These are phyloP conservation scores for Globisporangium barbulae DNA, from an alignment of 352 stramenopile genomes.

Conservation along the genomic window DNA sequence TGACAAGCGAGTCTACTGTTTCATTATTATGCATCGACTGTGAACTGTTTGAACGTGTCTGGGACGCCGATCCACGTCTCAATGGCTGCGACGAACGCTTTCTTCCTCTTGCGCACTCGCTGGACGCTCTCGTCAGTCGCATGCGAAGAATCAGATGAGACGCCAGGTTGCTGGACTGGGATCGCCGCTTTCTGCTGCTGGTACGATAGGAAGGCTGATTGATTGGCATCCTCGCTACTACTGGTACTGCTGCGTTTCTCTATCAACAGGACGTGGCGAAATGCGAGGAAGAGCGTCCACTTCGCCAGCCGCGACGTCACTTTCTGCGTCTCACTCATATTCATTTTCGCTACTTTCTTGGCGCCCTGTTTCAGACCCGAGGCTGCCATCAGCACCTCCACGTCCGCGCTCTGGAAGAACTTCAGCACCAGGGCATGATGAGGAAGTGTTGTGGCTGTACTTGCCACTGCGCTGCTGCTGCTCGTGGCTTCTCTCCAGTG, in stretches of 20 bases:
- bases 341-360: constrained; percentile 62
- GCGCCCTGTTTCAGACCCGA: constrained; percentile 70
- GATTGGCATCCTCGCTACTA: neutral
- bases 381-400: constrained; percentile 57
- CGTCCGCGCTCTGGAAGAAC: constrained; percentile 40
- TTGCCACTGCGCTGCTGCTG: neutral
- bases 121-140: neutral
- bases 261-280: constrained; percentile 22
- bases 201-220: constrained; percentile 23
- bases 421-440: constrained; percentile 4
- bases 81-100: constrained; percentile 18
- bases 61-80: constrained; percentile 35
- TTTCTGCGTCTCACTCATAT: constrained; percentile 33
- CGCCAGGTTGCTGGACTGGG: constrained; percentile 13
- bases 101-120: neutral
- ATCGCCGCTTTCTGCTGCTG: constrained; percentile 33
- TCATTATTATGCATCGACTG: constrained; percentile 9
- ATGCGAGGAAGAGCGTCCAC: constrained; percentile 51
- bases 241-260: neutral
- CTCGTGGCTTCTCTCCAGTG: constrained; percentile 24
- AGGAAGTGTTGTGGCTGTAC: neutral
- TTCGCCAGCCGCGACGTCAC: constrained; percentile 67
- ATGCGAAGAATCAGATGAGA: neutral
- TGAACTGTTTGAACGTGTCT: constrained; percentile 37
- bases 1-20: neutral